Evolutionary conservation across 805 yeast species (phyloP).

Genomic region (Myxozyma lipomycoides): DNA sequence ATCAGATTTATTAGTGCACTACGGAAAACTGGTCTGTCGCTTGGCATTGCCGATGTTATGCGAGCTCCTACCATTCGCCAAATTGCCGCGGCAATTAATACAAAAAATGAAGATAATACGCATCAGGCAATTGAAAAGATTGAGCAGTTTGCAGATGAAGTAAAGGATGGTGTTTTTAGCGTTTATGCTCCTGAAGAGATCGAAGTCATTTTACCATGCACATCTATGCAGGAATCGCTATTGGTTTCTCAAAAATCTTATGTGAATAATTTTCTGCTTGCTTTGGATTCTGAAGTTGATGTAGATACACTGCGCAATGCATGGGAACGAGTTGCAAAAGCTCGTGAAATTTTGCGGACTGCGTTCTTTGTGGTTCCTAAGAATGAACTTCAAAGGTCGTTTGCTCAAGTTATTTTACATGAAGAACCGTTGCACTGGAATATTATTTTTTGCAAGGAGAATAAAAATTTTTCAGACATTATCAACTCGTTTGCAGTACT

Average conservation of each 20-base stretch:
- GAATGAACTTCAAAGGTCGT: conserved; percentile 9
- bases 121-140: background rate
- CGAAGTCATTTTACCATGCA: conserved; percentile 15
- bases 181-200: conserved; percentile 1
- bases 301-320: background rate
- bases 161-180: background rate
- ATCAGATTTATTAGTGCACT: conserved; percentile 14
- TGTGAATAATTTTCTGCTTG: conserved; percentile 16
- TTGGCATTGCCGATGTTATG: conserved; percentile 11
- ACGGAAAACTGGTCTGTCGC: background rate
- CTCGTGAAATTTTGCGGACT: conserved; percentile 22
- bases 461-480: background rate
- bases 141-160: background rate
- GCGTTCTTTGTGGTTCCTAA: conserved; percentile 16
- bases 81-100: background rate
- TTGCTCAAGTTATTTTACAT: conserved; percentile 16
- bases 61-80: conserved; percentile 5
- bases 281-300: conserved; percentile 7
- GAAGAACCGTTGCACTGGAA: background rate
- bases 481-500: background rate
- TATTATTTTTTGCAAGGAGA: background rate
- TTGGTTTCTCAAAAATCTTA: conserved; percentile 9
- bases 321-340: conserved; percentile 4
- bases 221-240: conserved; percentile 28
- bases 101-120: background rate